Conservation (phyloP, 306 rosid genomes). For the Alnus rubra region DNA sequence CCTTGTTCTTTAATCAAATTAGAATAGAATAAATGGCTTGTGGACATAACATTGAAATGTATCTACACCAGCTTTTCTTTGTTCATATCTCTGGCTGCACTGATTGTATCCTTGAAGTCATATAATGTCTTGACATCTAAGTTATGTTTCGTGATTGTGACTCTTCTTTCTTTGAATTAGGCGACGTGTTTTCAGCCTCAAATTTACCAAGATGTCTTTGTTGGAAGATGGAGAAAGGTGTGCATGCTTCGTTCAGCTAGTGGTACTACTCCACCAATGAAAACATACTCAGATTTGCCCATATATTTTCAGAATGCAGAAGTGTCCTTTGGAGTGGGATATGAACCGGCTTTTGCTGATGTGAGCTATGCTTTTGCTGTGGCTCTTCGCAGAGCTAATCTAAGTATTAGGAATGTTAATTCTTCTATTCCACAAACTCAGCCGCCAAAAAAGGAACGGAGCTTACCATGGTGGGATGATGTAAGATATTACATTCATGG, state of each 20-base stretch:
- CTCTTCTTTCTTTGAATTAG: slow-evolving; percentile 52
- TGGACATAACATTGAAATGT: not conserved
- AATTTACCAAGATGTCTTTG: slow-evolving; percentile 73
- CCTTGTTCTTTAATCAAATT: not conserved
- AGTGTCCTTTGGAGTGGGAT: slow-evolving; percentile 92
- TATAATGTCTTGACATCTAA: slow-evolving; percentile 4
- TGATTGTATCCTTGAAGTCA: slow-evolving; percentile 6
- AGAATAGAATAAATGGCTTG: slow-evolving; percentile 1
- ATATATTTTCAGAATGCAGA: slow-evolving; percentile 79
- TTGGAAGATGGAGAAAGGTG: slow-evolving; percentile 98
- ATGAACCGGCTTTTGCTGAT: slow-evolving; percentile 92
- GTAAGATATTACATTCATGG: slow-evolving; percentile 95
- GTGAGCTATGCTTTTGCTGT: slow-evolving; percentile 90
- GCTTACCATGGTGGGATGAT: slow-evolving; percentile 99
- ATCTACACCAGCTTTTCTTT: slow-evolving; percentile 1
- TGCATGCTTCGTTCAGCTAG: slow-evolving; percentile 92
- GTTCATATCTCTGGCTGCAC: not conserved
- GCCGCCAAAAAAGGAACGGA: slow-evolving; percentile 85
- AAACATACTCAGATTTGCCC: slow-evolving; percentile 79
- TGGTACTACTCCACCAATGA: slow-evolving; percentile 97
- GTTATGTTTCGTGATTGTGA: slow-evolving; percentile 29
- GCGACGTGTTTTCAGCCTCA: slow-evolving; percentile 99
- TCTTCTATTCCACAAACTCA: slow-evolving; percentile 54
- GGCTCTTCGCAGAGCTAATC: slow-evolving; percentile 98
- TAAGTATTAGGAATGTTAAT: slow-evolving; percentile 53